These are phyloP conservation scores for Monilinia vaccinii-corymbosi DNA, from an alignment of 2,329 filamentous ascomycete genomes.

Conservation along the genomic window DNA sequence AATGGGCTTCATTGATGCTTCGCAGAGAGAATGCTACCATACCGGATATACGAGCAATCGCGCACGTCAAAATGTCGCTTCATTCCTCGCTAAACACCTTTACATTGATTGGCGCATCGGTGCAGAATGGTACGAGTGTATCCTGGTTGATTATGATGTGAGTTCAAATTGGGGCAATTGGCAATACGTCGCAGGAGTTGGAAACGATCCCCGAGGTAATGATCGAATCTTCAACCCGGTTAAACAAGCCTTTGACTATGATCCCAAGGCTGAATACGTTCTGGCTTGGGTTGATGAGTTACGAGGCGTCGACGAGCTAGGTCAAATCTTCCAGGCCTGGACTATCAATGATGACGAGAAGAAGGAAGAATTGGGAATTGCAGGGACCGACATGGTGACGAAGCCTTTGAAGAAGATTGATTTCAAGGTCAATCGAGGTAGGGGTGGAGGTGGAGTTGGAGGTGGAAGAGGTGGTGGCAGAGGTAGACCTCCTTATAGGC, in stretches of 20 bases:
- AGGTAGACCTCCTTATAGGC: slow-evolving; percentile 4
- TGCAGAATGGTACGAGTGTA: slow-evolving; percentile 73
- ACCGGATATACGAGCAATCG: slow-evolving; percentile 75
- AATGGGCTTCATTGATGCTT: slow-evolving; percentile 68
- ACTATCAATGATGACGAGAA: slow-evolving; percentile 47
- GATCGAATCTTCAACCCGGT: slow-evolving; percentile 69
- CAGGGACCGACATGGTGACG: slow-evolving; percentile 55
- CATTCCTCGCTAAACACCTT: slow-evolving; percentile 63
- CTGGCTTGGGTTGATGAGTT: slow-evolving; percentile 67
- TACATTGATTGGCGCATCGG: slow-evolving; percentile 72
- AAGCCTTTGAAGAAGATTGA: slow-evolving; percentile 56
- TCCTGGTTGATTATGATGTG: slow-evolving; percentile 68
- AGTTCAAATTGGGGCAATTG: slow-evolving; percentile 74
- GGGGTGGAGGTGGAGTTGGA: slow-evolving; percentile 5
- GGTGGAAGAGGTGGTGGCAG: slow-evolving; percentile 7
- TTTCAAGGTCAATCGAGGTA: slow-evolving; percentile 42
- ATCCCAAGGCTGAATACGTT: slow-evolving; percentile 59
- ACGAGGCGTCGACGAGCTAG: slow-evolving; percentile 36
- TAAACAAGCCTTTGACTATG: slow-evolving; percentile 73
- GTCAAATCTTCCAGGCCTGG: slow-evolving; percentile 61
- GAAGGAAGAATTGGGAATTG: slow-evolving; percentile 46
- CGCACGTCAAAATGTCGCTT: slow-evolving; percentile 67
- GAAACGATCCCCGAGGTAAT: slow-evolving; percentile 66
- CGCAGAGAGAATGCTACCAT: slow-evolving; percentile 62
- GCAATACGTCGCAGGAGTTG: slow-evolving; percentile 74